phyloP scores from a whole-genome alignment of 2,329 filamentous ascomycete species.

The Phyllosticta citrichinensis region DNA sequence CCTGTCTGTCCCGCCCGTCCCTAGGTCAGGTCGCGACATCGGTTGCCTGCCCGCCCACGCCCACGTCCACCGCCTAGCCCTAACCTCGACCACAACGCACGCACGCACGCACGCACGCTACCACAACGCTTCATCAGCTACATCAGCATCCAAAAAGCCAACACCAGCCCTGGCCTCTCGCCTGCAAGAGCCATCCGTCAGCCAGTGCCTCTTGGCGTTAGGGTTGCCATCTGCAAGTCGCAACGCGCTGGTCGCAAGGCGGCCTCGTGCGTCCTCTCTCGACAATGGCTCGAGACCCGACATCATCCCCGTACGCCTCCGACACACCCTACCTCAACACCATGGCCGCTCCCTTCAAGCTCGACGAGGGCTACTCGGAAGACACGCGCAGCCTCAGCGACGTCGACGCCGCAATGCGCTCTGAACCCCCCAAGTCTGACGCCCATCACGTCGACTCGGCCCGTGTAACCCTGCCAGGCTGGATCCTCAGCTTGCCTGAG shows the following conservation, averaged over 20 bases:
- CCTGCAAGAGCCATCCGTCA: too few species aligned
- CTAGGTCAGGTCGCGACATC: too few species aligned
- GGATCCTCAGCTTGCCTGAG: conserved; percentile 45
- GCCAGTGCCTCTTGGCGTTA: not conserved
- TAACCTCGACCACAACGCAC: too few species aligned
- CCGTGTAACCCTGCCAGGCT: conserved; percentile 41
- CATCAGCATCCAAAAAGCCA: too few species aligned
- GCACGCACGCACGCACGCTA: too few species aligned
- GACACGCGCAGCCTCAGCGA: conserved; percentile 46
- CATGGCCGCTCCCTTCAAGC: conserved; percentile 25
- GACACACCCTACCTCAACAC: conserved; percentile 23
- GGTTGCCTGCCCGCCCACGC: not conserved
- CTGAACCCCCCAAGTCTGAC: conserved; percentile 21
- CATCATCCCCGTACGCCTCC: conserved; percentile 18
- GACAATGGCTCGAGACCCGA: conserved; percentile 22
- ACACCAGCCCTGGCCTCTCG: too few species aligned
- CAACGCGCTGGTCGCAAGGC: conserved; percentile 6
- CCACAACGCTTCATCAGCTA: too few species aligned
- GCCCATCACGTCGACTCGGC: conserved; percentile 21
- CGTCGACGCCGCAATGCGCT: conserved; percentile 31
- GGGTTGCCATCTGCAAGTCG: not conserved
- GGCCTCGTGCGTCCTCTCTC: conserved; percentile 4
- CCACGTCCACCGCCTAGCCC: not conserved
- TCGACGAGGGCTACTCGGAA: conserved; percentile 84
- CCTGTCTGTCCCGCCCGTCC: too few species aligned